These are phyloP conservation scores for Rutstroemia sp. DNA, from an alignment of 2,329 filamentous ascomycete species.

Conservation along the genomic window DNA sequence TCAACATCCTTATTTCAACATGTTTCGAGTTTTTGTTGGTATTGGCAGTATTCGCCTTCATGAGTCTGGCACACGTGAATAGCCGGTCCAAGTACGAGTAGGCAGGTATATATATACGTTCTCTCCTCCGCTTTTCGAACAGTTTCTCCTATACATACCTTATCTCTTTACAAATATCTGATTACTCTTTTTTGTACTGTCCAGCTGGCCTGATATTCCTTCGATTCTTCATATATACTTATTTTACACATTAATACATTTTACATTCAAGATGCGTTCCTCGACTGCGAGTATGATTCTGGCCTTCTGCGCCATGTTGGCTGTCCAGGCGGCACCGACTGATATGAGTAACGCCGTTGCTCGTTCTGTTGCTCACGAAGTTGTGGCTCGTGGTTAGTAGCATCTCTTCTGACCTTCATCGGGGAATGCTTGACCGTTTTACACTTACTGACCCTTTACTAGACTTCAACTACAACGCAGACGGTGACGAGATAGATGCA, in stretches of 20 bases:
- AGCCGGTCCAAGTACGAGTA: no score
- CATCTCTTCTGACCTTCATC: neutral
- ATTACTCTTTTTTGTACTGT: neutral
- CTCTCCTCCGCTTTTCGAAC: neutral
- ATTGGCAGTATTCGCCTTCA: neutral
- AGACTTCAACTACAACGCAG: neutral
- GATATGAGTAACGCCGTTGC: slow-evolving; percentile 1
- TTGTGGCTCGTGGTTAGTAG: neutral
- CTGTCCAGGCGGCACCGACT: slow-evolving; percentile 19
- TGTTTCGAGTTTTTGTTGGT: neutral
- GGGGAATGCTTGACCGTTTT: neutral
- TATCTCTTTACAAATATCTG: neutral
- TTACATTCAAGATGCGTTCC: slow-evolving; percentile 19
- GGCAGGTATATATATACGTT: neutral
- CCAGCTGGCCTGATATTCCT: slow-evolving; percentile 6
- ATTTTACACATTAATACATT: neutral
- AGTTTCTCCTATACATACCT: neutral
- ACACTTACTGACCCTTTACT: neutral
- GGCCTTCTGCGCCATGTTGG: slow-evolving; percentile 21
- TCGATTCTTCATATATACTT: neutral
- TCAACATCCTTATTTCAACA: neutral
- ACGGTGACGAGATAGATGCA: neutral
- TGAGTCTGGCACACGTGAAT: no score
- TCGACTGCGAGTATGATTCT: slow-evolving; percentile 21
- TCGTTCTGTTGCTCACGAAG: slow-evolving; percentile 1